A percentile compares a stretch with the other conserved stretches of the same genome.
Conservation (phyloP, 768 basidiomycete genomes). For the Termitomyces sp. region DNA sequence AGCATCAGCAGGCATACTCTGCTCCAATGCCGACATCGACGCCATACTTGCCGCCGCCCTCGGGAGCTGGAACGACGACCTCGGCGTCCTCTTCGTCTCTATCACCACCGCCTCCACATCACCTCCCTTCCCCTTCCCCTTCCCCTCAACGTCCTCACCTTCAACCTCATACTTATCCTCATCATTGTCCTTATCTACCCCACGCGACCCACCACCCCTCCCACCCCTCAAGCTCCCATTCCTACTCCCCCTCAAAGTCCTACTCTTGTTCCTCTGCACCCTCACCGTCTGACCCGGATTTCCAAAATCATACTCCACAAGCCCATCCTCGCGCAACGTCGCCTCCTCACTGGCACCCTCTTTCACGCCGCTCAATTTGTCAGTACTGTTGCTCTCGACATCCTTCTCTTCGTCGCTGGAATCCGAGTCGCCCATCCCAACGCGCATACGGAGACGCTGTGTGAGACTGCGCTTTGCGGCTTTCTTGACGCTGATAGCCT, state of each 20-base stretch:
- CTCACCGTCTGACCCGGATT: neutral
- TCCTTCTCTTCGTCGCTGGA: conserved; percentile 30
- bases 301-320: conserved; percentile 17
- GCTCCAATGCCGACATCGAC: conserved; percentile 56
- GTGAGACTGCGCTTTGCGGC: conserved; percentile 79
- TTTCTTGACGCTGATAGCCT: conserved; percentile 78
- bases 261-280: no score
- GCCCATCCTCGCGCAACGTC: conserved; percentile 22
- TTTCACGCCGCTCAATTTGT: conserved; percentile 23
- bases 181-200: neutral
- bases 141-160: neutral
- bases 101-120: conserved; percentile 5
- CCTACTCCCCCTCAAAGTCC: neutral
- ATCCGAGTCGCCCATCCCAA: conserved; percentile 61
- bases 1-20: conserved; percentile 87
- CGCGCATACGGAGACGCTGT: conserved; percentile 70
- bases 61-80: conserved; percentile 37
- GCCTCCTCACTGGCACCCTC: conserved; percentile 23
- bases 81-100: conserved; percentile 24
- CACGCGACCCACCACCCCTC: neutral
- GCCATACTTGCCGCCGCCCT: conserved; percentile 38
- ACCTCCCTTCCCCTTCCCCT: conserved; percentile 11
- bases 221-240: neutral
- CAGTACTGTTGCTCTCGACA: conserved; percentile 17
- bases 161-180: conserved; percentile 5